Percentiles rank a stretch among this genome's conserved stretches.
phyloP scores from a whole-genome alignment of 1,139 yeast genomes.

The Taphrina communis region DNA sequence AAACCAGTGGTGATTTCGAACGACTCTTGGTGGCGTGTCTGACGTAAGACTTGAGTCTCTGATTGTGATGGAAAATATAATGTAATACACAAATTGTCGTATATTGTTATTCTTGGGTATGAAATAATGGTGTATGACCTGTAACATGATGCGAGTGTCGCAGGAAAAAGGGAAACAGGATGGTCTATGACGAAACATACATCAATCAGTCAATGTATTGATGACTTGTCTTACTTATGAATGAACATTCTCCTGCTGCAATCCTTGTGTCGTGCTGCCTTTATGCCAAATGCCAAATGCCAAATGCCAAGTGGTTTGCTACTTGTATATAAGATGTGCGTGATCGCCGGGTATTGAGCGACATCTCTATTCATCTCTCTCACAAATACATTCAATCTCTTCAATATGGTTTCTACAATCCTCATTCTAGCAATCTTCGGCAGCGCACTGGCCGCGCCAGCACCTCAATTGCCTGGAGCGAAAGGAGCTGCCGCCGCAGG shows the following conservation, averaged over 20 bases:
- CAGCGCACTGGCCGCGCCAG: constrained; percentile 7
- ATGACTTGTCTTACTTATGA: too few species aligned
- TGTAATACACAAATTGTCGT: background rate
- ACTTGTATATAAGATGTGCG: background rate
- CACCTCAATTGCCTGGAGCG: constrained; percentile 6
- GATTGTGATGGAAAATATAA: background rate
- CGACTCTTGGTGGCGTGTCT: constrained; percentile 46
- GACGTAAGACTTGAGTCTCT: background rate
- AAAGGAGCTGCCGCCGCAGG: background rate
- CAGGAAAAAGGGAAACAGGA: too few species aligned
- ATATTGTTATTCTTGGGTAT: background rate
- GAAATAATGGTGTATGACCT: too few species aligned
- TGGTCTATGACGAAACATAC: too few species aligned
- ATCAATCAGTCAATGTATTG: too few species aligned
- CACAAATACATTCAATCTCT: too few species aligned
- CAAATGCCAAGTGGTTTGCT: background rate
- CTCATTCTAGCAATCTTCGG: constrained; percentile 14
- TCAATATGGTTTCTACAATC: background rate
- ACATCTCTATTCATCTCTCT: background rate
- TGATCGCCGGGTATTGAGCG: background rate
- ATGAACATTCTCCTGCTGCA: too few species aligned
- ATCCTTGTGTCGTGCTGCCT: background rate
- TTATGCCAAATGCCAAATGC: background rate
- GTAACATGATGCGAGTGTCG: too few species aligned
- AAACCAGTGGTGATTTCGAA: constrained; percentile 47